Percentiles rank a stretch among this genome's conserved stretches.
Evolutionary conservation across 2,329 filamentous ascomycete genomes (phyloP).

Genomic region (Fusarium mexicanum): DNA sequence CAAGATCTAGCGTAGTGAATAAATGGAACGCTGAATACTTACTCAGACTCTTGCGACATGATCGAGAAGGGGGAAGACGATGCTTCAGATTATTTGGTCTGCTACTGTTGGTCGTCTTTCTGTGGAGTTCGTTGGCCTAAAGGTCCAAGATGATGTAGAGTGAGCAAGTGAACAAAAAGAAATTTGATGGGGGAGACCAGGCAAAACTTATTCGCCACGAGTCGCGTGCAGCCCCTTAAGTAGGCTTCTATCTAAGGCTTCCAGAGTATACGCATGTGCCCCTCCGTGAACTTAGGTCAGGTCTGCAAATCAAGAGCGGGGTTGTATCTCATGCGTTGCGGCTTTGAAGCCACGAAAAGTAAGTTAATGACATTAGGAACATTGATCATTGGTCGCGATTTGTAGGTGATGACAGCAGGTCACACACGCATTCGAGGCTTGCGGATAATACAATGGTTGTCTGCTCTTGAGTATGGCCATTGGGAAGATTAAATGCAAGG

Average conservation of each 20-base stretch:
- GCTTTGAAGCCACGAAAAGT: neutral
- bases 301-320: neutral
- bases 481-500: fast-evolving
- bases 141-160: no score
- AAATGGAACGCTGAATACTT: neutral
- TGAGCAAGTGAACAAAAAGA: no score
- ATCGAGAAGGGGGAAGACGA: no score
- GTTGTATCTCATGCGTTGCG: neutral
- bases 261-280: no score
- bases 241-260: neutral
- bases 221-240: neutral
- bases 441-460: no score
- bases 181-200: neutral
- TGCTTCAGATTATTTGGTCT: no score
- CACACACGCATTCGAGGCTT: neutral
- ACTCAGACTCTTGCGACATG: neutral
- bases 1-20: fast-evolving
- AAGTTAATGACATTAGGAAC: no score
- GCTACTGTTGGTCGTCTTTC: neutral
- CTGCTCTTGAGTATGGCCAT: neutral
- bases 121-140: no score
- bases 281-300: neutral
- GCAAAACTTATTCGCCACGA: neutral
- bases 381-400: no score
- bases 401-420: fast-evolving